Percentiles rank a stretch among this genome's conserved stretches.
phyloP scores from a whole-genome alignment of 2,329 filamentous ascomycete species.

The Trichoderma guizhouense region DNA sequence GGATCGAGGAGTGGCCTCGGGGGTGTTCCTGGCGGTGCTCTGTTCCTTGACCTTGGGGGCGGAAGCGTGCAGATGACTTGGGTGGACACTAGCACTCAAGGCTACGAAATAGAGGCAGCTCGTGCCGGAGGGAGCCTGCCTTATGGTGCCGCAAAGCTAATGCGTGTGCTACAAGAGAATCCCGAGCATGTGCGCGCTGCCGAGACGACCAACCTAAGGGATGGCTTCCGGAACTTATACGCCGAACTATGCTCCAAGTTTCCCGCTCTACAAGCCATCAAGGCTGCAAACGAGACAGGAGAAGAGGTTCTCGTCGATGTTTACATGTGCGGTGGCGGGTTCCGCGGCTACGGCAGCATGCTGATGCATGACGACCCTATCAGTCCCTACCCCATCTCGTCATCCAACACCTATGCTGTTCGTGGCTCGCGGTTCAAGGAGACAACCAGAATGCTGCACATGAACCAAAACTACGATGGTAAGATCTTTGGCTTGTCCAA shows the following conservation, averaged over 20 bases:
- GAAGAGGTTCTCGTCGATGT: slow-evolving; percentile 55
- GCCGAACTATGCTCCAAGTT: slow-evolving; percentile 48
- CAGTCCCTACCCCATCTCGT: slow-evolving; percentile 76
- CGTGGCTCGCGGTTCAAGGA: slow-evolving; percentile 57
- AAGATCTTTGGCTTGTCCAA: slow-evolving; percentile 77
- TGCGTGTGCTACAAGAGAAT: slow-evolving; percentile 44
- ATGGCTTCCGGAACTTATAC: slow-evolving; percentile 60
- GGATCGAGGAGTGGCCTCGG: slow-evolving; percentile 75
- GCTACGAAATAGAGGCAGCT: slow-evolving; percentile 54
- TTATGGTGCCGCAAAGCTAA: slow-evolving; percentile 59
- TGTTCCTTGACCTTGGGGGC: slow-evolving; percentile 86
- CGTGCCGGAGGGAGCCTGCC: slow-evolving; percentile 55
- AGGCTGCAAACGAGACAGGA: slow-evolving; percentile 34
- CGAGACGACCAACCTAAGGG: slow-evolving; percentile 53
- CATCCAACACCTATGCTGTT: slow-evolving; percentile 75
- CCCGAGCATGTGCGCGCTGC: slow-evolving; percentile 40
- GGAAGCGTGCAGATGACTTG: slow-evolving; percentile 65
- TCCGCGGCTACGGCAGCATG: slow-evolving; percentile 86
- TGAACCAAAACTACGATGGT: slow-evolving; percentile 48
- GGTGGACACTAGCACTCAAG: slow-evolving; percentile 46
- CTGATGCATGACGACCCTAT: slow-evolving; percentile 74
- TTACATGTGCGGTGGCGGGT: slow-evolving; percentile 86
- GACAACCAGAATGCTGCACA: slow-evolving; percentile 48
- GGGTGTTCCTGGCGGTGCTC: slow-evolving; percentile 57
- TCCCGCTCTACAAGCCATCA: slow-evolving; percentile 44